Base-by-base conservation (phyloP, 2,329 filamentous ascomycete species). In the Talaromyces sp. region DNA sequence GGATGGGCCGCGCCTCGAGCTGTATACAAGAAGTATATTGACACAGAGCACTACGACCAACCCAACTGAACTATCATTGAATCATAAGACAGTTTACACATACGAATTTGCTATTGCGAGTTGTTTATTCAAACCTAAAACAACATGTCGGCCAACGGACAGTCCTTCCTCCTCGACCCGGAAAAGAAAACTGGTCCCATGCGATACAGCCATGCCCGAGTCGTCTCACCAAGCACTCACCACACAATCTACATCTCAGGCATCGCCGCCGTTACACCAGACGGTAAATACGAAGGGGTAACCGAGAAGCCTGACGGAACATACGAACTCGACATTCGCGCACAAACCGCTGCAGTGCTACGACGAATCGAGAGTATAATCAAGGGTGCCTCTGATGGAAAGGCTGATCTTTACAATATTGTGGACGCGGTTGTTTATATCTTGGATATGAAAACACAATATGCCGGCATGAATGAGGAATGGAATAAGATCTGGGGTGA, bases 401-500 rank as follows among this genome's bases (percentile, higher is more conserved):
- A 75, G 65, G 78, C 73, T 0, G 72, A 73, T 58, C 69, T 81
- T 16, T 67, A 73, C 16, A 80, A 80, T 66, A 67, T 80, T 4
- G 75, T 81, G 22, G 78, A 80, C 52, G 70, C 78, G 3, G 75
- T 77, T 11, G 77, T 82, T 11, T 82, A 79, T 61, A 69, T 81
- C 5, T 50, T 77, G 10, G 77, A 81, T 65, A 80, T 81, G 77
- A 73, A 79, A 66, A 70, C 68, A 0, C 71, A 82, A 35, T 81
- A 82, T 65, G 72, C 73, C 5, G 79, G 75, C 16, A 81, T 81
- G 79, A 81, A 82, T 60, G 79, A 80, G 68, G 79, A 79, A 68
- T 82, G 80, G 80, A 82, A 82, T 66, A 78, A 79, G 68, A 73
- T 81, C 8, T 82, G 78, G 66, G 33, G 72, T 14, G 73, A 75